Conservation (phyloP, 345 rosid species). For the Gossypium rotundifolium region DNA sequence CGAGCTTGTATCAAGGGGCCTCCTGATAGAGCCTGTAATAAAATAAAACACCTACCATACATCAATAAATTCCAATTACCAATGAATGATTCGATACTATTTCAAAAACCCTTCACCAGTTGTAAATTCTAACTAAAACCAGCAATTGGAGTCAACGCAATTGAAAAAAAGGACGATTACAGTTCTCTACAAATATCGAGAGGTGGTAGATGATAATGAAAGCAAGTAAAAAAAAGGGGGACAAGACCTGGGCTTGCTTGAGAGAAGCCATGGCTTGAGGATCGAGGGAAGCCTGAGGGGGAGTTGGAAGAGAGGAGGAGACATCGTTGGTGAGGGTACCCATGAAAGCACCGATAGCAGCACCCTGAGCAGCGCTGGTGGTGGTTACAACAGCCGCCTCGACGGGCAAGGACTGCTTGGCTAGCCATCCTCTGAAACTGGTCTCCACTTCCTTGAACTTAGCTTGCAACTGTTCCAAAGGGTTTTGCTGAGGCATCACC, state of each 20-base stretch:
- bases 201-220: background rate
- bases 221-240: background rate
- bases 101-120: background rate
- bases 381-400: conserved; percentile 77
- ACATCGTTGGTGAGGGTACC: conserved; percentile 60
- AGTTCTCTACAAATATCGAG: no score
- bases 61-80: background rate
- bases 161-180: background rate
- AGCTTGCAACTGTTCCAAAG: conserved; percentile 44
- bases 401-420: conserved; percentile 64
- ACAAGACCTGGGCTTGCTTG: conserved; percentile 75
- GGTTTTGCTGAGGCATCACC: conserved; percentile 45
- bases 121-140: background rate
- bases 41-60: background rate
- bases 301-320: conserved; percentile 35
- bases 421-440: conserved; percentile 66
- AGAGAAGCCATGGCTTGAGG: conserved; percentile 83
- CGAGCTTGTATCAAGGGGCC: conserved; percentile 96
- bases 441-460: conserved; percentile 58
- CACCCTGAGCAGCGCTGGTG: conserved; percentile 73
- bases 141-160: background rate
- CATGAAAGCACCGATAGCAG: conserved; percentile 76
- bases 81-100: background rate
- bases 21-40: conserved; percentile 66
- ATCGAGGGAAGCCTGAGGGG: conserved; percentile 46